These are phyloP conservation scores for Aspergillus viridinutans DNA, from an alignment of 2,329 filamentous ascomycete genomes.

Conservation along the genomic window DNA sequence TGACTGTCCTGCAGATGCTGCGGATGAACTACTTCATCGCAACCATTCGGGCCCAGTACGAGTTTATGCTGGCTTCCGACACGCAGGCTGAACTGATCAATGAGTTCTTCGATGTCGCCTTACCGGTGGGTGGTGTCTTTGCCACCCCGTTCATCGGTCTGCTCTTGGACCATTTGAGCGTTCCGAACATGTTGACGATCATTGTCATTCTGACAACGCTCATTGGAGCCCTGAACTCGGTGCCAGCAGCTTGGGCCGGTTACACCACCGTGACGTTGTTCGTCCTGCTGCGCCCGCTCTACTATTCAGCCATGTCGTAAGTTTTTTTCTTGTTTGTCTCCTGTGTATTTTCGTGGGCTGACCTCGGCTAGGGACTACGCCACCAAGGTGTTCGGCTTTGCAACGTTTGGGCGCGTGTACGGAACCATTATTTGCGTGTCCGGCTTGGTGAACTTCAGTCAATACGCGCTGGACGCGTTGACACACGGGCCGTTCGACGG, in stretches of 20 bases:
- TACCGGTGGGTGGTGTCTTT: conserved; percentile 75
- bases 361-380: conserved; percentile 61
- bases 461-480: conserved; percentile 72
- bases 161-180: conserved; percentile 73
- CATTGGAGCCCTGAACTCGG: conserved; percentile 71
- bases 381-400: conserved; percentile 88
- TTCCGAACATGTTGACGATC: conserved; percentile 62
- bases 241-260: conserved; percentile 59
- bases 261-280: conserved; percentile 81
- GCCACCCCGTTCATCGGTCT: conserved; percentile 81
- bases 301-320: conserved; percentile 80
- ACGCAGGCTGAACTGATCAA: conserved; percentile 66
- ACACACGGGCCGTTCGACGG: conserved; percentile 68
- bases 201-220: conserved; percentile 68
- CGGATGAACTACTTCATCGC: conserved; percentile 92
- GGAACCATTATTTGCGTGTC: conserved; percentile 83
- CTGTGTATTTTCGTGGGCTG: background rate
- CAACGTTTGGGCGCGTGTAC: conserved; percentile 88
- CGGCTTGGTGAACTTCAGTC: conserved; percentile 76
- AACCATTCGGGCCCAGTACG: conserved; percentile 78
- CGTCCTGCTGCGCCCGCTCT: conserved; percentile 79
- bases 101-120: conserved; percentile 75
- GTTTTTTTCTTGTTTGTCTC: conserved; percentile 15
- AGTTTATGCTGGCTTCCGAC: conserved; percentile 64
- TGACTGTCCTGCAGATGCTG: conserved; percentile 73